Conservation (phyloP, 306 rosid species). For the Echinosophora koreensis region DNA sequence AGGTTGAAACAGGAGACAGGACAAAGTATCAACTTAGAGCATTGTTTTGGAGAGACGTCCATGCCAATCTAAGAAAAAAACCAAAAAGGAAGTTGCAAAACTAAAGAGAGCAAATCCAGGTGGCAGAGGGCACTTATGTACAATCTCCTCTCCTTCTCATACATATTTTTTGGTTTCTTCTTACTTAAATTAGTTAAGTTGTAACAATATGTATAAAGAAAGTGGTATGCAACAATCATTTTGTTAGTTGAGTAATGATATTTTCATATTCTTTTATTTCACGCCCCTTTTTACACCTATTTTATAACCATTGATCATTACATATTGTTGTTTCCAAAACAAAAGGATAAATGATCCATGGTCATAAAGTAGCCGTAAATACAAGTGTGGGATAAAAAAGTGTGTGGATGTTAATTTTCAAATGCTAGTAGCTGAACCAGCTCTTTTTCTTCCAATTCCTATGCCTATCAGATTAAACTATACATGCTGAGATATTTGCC, state of each 20-base stretch:
- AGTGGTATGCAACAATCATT: background rate
- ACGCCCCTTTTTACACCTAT: too few species aligned
- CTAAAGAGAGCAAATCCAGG: background rate
- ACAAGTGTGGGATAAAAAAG: too few species aligned
- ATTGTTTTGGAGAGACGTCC: background rate
- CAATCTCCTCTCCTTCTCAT: too few species aligned
- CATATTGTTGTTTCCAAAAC: too few species aligned
- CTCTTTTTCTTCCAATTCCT: constrained; percentile 32
- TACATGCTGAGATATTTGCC: constrained; percentile 40
- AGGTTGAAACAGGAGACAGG: constrained; percentile 8
- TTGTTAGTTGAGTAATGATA: background rate
- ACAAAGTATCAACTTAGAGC: background rate
- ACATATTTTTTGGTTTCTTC: background rate
- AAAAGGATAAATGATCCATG: too few species aligned
- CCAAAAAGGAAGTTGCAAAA: constrained; percentile 2
- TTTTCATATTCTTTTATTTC: too few species aligned
- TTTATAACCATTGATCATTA: too few species aligned
- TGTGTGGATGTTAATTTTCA: too few species aligned
- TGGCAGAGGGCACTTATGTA: background rate
- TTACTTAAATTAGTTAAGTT: too few species aligned
- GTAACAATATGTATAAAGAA: background rate
- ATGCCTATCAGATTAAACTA: constrained; percentile 40
- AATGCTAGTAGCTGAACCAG: constrained; percentile 43
- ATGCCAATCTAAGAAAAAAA: background rate
- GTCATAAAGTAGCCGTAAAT: too few species aligned